phyloP scores from a whole-genome alignment of 768 basidiomycete genomes.

The Leccinum variicolor region DNA sequence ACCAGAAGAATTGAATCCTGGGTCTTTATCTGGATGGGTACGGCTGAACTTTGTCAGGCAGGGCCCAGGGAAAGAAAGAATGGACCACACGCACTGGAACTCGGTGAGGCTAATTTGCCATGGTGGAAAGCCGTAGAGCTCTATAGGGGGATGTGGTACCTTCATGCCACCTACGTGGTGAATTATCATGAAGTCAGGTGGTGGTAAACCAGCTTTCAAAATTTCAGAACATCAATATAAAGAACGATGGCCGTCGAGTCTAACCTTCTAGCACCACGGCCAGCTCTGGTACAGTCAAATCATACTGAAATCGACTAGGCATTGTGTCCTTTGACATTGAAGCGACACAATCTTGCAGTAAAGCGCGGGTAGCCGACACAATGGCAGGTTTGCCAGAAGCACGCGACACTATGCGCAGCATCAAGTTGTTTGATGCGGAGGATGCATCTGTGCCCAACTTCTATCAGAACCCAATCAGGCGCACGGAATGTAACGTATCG shows the following conservation, averaged over 20 bases:
- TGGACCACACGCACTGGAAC: constrained; percentile 54
- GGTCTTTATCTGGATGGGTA: constrained; percentile 18
- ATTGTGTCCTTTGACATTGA: not conserved
- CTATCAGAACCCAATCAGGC: constrained; percentile 9
- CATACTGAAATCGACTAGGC: constrained; percentile 19
- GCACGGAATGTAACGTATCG: constrained; percentile 12
- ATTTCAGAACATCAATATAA: constrained; percentile 23
- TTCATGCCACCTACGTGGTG: constrained; percentile 49
- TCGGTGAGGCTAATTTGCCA: constrained; percentile 85
- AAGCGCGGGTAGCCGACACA: constrained; percentile 47
- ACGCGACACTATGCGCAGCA: constrained; percentile 55
- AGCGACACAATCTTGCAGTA: constrained; percentile 33
- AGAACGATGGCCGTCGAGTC: constrained; percentile 9
- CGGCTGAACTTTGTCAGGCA: constrained; percentile 14
- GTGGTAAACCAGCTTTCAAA: constrained; percentile 51
- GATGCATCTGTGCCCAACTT: constrained; percentile 9
- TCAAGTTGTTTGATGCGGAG: constrained; percentile 30
- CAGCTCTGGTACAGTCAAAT: constrained; percentile 44
- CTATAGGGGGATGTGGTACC: constrained; percentile 45
- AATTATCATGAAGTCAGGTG: constrained; percentile 77
- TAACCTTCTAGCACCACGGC: constrained; percentile 58
- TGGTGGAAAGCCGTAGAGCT: constrained; percentile 76
- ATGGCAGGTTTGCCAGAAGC: constrained; percentile 64
- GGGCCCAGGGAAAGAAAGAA: not conserved
- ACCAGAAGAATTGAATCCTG: not conserved